Evolutionary conservation across 1,139 yeast genomes (phyloP), one percentile per base, ranked within the genome.

Genomic region (Suhomyces coccinellae): DNA sequence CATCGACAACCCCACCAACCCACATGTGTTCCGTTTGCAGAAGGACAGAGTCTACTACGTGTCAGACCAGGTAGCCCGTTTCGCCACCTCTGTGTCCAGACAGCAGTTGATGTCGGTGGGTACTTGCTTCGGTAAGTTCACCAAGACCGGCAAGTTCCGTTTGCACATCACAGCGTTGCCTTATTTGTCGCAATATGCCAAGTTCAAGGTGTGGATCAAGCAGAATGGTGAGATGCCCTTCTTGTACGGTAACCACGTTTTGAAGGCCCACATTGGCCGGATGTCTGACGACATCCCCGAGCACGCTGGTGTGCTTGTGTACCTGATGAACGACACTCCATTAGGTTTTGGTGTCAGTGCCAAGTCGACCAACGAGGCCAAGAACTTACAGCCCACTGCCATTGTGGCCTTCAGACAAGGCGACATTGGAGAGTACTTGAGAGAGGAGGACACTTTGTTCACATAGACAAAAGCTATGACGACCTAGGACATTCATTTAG

Each of bases 141-240:
- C 99, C 44, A 93, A 95, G 76, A 87, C 97, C 7, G 97, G 98
- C 28, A 95, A 93, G 69, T 93, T 93, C 74, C 82, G 96, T 67
- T 75, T 93, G 53, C 99, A 93, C 65, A 85, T 95, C 51, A 93
- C 99, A n/a, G 77, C 97, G 5, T 78, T 93, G 53, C 83, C 87
- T 44, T 79, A 88, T 53, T 70, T 93, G 49, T 84, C 96, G 6
- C 85, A 87, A 58, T 85, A 85, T 63, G 98, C 99, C 40, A 89
- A 87, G 65, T 90, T 85, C 71, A 93, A 93, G 70, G 76, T 93
- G 37, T 95, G 99, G 99, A 89, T 93, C 68, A 95, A 95, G 67
- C 83, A 83, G 43, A 93, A 93, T 61, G 99, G 99, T 57, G 99
- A 93, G 68, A 95, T 95, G 99, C 98, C 99, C 9, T 95, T 85